phyloP scores from a whole-genome alignment of 2,329 filamentous ascomycete genomes.

The Penicillium sp. region DNA sequence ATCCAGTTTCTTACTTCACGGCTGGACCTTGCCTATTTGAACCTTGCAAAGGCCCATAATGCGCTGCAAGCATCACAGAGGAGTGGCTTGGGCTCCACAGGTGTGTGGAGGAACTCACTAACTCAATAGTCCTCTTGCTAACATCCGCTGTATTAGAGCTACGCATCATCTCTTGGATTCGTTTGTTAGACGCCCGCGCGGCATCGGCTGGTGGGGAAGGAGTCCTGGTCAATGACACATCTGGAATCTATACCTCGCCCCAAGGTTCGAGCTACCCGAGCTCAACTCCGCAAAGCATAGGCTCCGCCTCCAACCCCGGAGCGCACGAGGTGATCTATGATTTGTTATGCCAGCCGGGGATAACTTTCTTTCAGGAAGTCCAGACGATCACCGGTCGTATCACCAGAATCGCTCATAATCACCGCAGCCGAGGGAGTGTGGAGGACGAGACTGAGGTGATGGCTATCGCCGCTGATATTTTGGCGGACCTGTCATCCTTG shows the following conservation, averaged over 20 bases:
- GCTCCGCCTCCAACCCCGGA: not conserved
- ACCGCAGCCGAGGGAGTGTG: conserved; percentile 48
- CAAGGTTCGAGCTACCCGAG: conserved; percentile 35
- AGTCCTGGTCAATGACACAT: conserved; percentile 41
- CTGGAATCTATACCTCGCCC: conserved; percentile 1
- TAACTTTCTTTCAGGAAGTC: conserved; percentile 48
- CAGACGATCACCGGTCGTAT: conserved; percentile 52
- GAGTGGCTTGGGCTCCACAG: not conserved
- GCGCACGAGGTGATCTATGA: not conserved
- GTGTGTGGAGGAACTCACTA: not conserved
- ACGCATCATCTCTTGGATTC: conserved; percentile 43
- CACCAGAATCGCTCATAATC: conserved; percentile 50
- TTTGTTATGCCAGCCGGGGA: not conserved
- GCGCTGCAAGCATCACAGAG: not conserved
- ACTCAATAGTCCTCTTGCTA: not conserved
- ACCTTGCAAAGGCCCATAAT: not conserved
- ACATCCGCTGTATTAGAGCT: not conserved
- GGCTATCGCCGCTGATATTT: conserved; percentile 46
- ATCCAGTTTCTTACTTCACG: not conserved
- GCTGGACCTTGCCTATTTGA: not conserved
- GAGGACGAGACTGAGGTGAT: conserved; percentile 53
- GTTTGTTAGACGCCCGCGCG: conserved; percentile 48
- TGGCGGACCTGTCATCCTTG: conserved; percentile 44
- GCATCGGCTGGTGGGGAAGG: conserved; percentile 51
- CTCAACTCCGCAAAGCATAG: conserved; percentile 19